Percentiles rank a stretch among this genome's conserved stretches.
phyloP scores from a whole-genome alignment of 2,329 filamentous ascomycete genomes.

The Macrophomina phaseolina region DNA sequence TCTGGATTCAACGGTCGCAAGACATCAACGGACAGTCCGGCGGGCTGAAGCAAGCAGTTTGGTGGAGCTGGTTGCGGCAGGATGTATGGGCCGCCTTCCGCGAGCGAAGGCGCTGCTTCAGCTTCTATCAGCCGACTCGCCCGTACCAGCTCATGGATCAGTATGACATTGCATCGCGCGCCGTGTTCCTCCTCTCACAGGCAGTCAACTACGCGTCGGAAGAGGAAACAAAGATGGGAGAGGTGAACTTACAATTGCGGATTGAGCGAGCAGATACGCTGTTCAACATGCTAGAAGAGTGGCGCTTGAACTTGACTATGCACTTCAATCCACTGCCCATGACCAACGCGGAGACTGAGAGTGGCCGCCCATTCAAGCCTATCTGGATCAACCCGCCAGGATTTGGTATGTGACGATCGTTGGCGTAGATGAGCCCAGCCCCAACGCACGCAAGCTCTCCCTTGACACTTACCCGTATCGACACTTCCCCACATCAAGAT shows the following conservation, averaged over 20 bases:
- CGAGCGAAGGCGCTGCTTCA: slow-evolving; percentile 62
- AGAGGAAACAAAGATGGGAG: slow-evolving; percentile 53
- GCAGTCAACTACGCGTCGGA: slow-evolving; percentile 64
- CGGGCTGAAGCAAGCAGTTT: slow-evolving; percentile 63
- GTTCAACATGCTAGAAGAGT: slow-evolving; percentile 57
- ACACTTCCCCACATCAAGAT: neutral
- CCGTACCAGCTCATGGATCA: slow-evolving; percentile 55
- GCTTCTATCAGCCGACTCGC: slow-evolving; percentile 63
- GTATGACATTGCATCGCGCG: slow-evolving; percentile 60
- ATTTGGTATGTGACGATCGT: slow-evolving; percentile 40
- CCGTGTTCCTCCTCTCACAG: slow-evolving; percentile 62
- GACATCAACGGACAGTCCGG: slow-evolving; percentile 65
- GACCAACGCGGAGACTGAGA: slow-evolving; percentile 12
- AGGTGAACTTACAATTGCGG: slow-evolving; percentile 48
- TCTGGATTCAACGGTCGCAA: slow-evolving; percentile 69
- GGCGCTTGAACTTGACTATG: slow-evolving; percentile 53
- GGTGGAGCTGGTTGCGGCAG: slow-evolving; percentile 72
- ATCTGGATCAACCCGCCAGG: slow-evolving; percentile 59
- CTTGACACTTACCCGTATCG: neutral
- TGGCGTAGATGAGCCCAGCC: neutral
- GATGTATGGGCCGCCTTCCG: slow-evolving; percentile 70
- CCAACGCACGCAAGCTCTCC: neutral
- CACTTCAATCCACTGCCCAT: slow-evolving; percentile 52
- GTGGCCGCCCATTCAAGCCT: slow-evolving; percentile 46
- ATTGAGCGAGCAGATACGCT: slow-evolving; percentile 55